phyloP scores from a whole-genome alignment of 108 stramenopile species.

The Skeletonema marinoi region DNA sequence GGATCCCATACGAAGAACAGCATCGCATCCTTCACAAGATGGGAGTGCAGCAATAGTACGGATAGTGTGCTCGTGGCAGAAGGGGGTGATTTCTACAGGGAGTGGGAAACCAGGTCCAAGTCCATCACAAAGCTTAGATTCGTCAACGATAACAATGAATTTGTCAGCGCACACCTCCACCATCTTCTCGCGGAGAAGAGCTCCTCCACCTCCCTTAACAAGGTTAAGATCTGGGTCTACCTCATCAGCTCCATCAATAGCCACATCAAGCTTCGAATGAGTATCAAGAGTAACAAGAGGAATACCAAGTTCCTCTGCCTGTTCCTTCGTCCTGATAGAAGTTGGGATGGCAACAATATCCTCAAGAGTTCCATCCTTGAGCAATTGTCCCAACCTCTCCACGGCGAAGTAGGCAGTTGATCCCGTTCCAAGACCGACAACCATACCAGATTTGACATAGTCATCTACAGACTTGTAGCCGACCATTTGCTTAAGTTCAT shows the following conservation, averaged over 20 bases:
- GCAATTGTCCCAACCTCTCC: slow-evolving; percentile 93
- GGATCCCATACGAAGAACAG: slow-evolving; percentile 90
- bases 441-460: slow-evolving; percentile 94
- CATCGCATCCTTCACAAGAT: slow-evolving; percentile 84
- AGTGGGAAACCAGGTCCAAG: slow-evolving; percentile 94
- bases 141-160: slow-evolving; percentile 94
- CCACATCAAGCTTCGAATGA: slow-evolving; percentile 96
- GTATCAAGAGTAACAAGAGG: slow-evolving; percentile 95
- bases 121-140: slow-evolving; percentile 94
- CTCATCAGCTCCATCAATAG: slow-evolving; percentile 99
- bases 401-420: slow-evolving; percentile 99
- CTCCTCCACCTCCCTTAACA: slow-evolving; percentile 98
- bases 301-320: slow-evolving; percentile 90
- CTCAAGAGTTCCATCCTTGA: slow-evolving; percentile 89
- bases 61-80: slow-evolving; percentile 97
- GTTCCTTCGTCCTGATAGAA: slow-evolving; percentile 95
- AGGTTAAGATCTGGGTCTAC: slow-evolving; percentile 95
- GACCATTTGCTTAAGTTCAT: slow-evolving; percentile 90
- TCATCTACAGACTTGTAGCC: slow-evolving; percentile 94
- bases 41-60: slow-evolving; percentile 86
- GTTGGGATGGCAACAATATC: slow-evolving; percentile 98
- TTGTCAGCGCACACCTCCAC: slow-evolving; percentile 57
- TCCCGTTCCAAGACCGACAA: slow-evolving; percentile 99
- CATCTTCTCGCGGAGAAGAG: slow-evolving; percentile 95
- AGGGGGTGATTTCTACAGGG: slow-evolving; percentile 96